Evolutionary conservation across 176 grass and related monocot genomes (phyloP), one percentile per base, ranked within the genome.

Genomic region (Oryza glaberrima): DNA sequence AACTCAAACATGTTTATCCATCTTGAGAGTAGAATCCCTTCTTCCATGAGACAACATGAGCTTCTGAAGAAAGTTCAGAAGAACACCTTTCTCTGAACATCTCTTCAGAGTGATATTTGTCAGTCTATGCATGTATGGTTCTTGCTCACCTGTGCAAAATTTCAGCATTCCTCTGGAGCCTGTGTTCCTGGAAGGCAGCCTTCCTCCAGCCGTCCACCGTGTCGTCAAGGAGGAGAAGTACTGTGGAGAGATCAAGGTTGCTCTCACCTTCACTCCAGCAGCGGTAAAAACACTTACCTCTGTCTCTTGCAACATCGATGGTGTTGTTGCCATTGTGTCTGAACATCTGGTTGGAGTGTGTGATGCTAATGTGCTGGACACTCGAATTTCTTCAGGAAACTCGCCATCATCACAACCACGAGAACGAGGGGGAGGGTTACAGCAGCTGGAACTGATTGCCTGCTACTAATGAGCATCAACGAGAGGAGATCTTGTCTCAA

Each of bases 201-300:
- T 98, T 56, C 91, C 88, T 22, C 83, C 93, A 3, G 68, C 84
- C 16, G 82, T 81, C 74, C 89, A 95, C 77, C 91, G 72, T 35
- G 86, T 98, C 20, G 86, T 98, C 25, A 94, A 96, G 70, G 93
- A 94, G 40, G 88, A 93, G 45, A 80, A 87, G 54, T 98, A 89
- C 43, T 64, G 75, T 36, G 93, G 93, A 41, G 96, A 94, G 82
- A 92, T 98, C 66, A 95, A 95, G 90, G 40, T 98, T 51, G 93
- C 87, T 43, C 91, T 98, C 77, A 88, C 93, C 71, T 98, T 98
- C 88, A 95, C 86, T n/a, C 88, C 91, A 17, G 22, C 72, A 64
- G 86, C 12, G 70, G 77, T 77, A 85, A 23, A 22, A 3, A 70
- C 23, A 47, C 60, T 65, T 66, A 32, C 36, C 71, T 66, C 36